A percentile compares a stretch with the other conserved stretches of the same genome.
phyloP scores from a whole-genome alignment of 805 yeast genomes.

The Candida dajiaensis region DNA sequence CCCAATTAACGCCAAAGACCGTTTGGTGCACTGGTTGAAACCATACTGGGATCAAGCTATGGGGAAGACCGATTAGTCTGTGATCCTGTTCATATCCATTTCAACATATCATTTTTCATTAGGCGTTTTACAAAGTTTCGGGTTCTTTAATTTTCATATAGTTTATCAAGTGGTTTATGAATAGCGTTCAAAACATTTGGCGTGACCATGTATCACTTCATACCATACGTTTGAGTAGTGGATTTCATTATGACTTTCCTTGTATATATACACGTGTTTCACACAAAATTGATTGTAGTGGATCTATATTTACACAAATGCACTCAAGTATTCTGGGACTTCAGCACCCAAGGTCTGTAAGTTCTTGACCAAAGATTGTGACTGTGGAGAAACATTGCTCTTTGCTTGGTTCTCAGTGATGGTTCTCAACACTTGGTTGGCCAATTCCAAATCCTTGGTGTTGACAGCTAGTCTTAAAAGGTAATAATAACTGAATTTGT shows the following conservation, averaged over 20 bases:
- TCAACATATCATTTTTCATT: neutral
- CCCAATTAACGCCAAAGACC: slow-evolving; percentile 54
- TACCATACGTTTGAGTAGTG: neutral
- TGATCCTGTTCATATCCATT: neutral
- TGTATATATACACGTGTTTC: neutral
- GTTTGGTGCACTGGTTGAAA: slow-evolving; percentile 60
- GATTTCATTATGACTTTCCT: neutral
- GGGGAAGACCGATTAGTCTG: slow-evolving; percentile 19
- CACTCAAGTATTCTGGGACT: slow-evolving; percentile 13
- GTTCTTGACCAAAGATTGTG: slow-evolving; percentile 7
- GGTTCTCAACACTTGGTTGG: slow-evolving; percentile 11
- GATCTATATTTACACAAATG: slow-evolving; percentile 7
- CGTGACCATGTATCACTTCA: neutral
- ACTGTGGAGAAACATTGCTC: slow-evolving; percentile 1
- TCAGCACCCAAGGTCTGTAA: slow-evolving; percentile 7
- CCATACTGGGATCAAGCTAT: slow-evolving; percentile 68
- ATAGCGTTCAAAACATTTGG: neutral
- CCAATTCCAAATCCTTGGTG: slow-evolving; percentile 16
- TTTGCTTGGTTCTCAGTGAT: slow-evolving; percentile 7
- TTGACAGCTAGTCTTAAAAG: slow-evolving; percentile 14
- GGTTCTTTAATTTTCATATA: neutral
- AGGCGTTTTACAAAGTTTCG: neutral
- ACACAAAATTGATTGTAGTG: neutral
- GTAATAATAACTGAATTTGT: slow-evolving; percentile 17
- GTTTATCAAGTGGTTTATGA: neutral